Evolutionary conservation across 176 grass and related monocot genomes (phyloP).

Genomic region (Eragrostis curvula): DNA sequence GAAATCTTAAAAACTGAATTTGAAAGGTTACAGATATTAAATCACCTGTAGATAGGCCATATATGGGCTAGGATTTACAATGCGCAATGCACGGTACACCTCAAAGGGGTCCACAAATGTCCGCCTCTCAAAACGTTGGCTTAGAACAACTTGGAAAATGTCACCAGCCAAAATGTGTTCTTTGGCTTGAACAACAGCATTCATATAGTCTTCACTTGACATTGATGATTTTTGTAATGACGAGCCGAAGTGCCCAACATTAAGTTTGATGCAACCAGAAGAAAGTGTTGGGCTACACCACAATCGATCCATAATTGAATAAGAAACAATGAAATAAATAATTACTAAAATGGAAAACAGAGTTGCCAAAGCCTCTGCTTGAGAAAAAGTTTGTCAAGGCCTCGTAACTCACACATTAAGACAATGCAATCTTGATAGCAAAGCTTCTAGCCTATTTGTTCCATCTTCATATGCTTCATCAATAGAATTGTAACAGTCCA

Average conservation of each 20-base stretch:
- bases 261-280: constrained; percentile 69
- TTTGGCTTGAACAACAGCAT: constrained; percentile 74
- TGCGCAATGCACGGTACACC: constrained; percentile 82
- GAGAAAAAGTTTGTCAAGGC: not conserved
- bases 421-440: constrained; percentile 85
- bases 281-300: constrained; percentile 75
- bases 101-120: constrained; percentile 92
- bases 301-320: constrained; percentile 6
- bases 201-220: constrained; percentile 75
- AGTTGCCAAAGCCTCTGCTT: not conserved
- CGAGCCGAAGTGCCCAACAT: constrained; percentile 61
- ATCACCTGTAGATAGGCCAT: constrained; percentile 92
- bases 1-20: not conserved
- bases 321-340: not conserved
- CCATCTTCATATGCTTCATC: constrained; percentile 90
- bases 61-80: constrained; percentile 93
- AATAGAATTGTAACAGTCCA: constrained; percentile 62
- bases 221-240: constrained; percentile 75
- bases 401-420: constrained; percentile 70
- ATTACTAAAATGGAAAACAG: not conserved
- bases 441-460: constrained; percentile 46
- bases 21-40: constrained; percentile 1
- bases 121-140: constrained; percentile 85
- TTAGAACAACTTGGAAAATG: constrained; percentile 94
- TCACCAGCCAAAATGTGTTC: constrained; percentile 84